These are phyloP conservation scores for Umbelopsis sp. DNA, from an alignment of 192 early-diverging fungal species.

Conservation along the genomic window DNA sequence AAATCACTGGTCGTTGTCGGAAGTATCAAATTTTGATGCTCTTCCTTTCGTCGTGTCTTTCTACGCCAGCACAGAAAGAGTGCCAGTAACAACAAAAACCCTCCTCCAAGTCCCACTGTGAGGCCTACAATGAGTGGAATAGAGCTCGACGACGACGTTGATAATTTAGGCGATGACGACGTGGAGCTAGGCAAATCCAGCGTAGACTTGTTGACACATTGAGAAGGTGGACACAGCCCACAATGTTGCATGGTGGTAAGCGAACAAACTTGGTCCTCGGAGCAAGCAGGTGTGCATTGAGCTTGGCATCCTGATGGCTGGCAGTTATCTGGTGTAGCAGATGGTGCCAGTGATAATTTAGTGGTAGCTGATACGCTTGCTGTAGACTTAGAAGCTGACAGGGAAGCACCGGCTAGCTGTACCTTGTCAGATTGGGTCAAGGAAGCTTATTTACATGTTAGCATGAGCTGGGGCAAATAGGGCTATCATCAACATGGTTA, in stretches of 20 bases:
- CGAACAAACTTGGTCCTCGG: slow-evolving; percentile 25
- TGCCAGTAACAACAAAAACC: background rate
- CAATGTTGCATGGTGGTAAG: slow-evolving; percentile 29
- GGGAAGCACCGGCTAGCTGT: background rate
- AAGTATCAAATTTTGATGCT: background rate
- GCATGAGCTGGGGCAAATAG: too few relatives aligned
- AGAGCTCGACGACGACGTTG: background rate
- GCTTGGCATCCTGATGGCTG: slow-evolving; percentile 16
- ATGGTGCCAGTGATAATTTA: background rate
- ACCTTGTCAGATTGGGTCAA: background rate
- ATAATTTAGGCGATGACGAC: background rate
- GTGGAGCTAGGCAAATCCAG: background rate
- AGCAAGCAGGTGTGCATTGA: slow-evolving; percentile 24
- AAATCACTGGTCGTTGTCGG: slow-evolving; percentile 2
- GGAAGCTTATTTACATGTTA: too few relatives aligned
- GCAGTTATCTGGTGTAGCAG: slow-evolving; percentile 9
- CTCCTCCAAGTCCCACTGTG: slow-evolving; percentile 9
- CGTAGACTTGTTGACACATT: slow-evolving; percentile 25
- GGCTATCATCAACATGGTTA: too few relatives aligned
- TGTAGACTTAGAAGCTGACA: background rate
- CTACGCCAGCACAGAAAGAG: slow-evolving; percentile 8
- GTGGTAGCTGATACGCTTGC: background rate
- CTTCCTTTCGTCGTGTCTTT: background rate
- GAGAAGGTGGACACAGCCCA: slow-evolving; percentile 29
- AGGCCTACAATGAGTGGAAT: background rate